A percentile compares a stretch with the other conserved stretches of the same genome.
These are phyloP conservation scores for Aspergillus costaricaensis DNA, from an alignment of 2,329 filamentous ascomycete genomes.

Conservation along the genomic window DNA sequence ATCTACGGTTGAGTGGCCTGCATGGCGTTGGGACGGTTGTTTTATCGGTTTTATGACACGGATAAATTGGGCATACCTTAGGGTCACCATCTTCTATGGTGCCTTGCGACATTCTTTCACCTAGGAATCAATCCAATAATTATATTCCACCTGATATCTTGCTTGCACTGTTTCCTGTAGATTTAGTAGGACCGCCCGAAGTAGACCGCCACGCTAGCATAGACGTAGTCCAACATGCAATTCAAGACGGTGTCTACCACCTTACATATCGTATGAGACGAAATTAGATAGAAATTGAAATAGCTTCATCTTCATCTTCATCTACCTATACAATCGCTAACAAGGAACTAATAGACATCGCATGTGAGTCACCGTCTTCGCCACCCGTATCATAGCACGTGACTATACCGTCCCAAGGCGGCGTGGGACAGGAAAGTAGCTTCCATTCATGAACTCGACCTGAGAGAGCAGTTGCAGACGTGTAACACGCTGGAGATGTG, in stretches of 20 bases:
- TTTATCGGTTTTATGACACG: slow-evolving; percentile 21
- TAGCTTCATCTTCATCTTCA: too few relatives aligned
- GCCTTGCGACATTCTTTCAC: slow-evolving; percentile 22
- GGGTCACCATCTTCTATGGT: slow-evolving; percentile 21
- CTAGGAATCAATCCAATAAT: slow-evolving; percentile 12
- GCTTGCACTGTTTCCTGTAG: not conserved
- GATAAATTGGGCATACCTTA: slow-evolving; percentile 28
- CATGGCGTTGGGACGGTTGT: slow-evolving; percentile 43
- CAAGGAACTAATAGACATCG: not conserved
- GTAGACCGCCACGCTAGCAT: not conserved
- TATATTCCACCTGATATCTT: not conserved
- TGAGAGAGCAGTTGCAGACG: not conserved
- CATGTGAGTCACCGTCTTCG: not conserved
- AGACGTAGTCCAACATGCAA: not conserved
- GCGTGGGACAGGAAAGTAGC: not conserved
- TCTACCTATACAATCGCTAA: too few relatives aligned
- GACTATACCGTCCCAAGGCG: slow-evolving; percentile 7
- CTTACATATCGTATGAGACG: too few relatives aligned
- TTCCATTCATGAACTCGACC: not conserved
- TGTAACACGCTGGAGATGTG: slow-evolving; percentile 12
- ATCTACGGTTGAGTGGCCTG: slow-evolving; percentile 34
- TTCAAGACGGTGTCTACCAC: not conserved
- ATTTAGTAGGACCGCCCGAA: not conserved
- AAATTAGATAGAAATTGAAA: too few relatives aligned
- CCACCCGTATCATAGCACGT: slow-evolving; percentile 8